These are phyloP conservation scores for Ilyonectria robusta DNA, from an alignment of 2,329 filamentous ascomycete species.

Conservation along the genomic window DNA sequence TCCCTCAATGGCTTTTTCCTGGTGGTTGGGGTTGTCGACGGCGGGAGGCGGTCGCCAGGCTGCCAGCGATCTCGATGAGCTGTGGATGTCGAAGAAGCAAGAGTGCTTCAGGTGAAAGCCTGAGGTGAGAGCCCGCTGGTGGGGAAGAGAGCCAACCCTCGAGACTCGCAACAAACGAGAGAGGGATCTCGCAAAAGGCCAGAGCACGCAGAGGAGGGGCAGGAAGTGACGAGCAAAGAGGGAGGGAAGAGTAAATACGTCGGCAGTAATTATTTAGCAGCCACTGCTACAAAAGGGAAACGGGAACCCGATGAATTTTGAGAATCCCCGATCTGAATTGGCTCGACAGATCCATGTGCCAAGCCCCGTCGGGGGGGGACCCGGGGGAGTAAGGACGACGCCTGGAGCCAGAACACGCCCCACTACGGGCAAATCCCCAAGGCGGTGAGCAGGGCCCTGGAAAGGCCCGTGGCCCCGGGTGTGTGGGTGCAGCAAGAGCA, in stretches of 20 bases:
- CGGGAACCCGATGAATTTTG: slow-evolving; percentile 45
- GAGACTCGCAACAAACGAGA: neutral
- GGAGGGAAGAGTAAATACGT: slow-evolving; percentile 19
- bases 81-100: slow-evolving; percentile 10
- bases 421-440: slow-evolving; percentile 45
- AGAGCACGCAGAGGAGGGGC: neutral
- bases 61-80: slow-evolving; percentile 15
- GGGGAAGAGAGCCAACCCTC: slow-evolving; percentile 3
- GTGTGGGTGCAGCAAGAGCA: neutral
- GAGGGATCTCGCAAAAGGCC: slow-evolving; percentile 1
- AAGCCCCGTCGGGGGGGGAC: slow-evolving; percentile 26
- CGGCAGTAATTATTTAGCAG: slow-evolving; percentile 2
- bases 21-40: slow-evolving; percentile 2
- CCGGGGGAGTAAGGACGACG: slow-evolving; percentile 31
- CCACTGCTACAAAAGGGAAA: slow-evolving; percentile 36
- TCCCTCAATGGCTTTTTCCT: neutral
- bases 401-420: slow-evolving; percentile 34
- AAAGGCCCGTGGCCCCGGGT: slow-evolving; percentile 13
- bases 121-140: neutral
- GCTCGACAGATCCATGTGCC: slow-evolving; percentile 42
- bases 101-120: slow-evolving; percentile 6
- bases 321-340: slow-evolving; percentile 41
- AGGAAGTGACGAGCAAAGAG: neutral
- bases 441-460: slow-evolving; percentile 41
- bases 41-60: neutral